Percentiles rank a stretch among this genome's conserved stretches.
Conservation (phyloP, 2,329 filamentous ascomycete species). For the Cercospora sesami region DNA sequence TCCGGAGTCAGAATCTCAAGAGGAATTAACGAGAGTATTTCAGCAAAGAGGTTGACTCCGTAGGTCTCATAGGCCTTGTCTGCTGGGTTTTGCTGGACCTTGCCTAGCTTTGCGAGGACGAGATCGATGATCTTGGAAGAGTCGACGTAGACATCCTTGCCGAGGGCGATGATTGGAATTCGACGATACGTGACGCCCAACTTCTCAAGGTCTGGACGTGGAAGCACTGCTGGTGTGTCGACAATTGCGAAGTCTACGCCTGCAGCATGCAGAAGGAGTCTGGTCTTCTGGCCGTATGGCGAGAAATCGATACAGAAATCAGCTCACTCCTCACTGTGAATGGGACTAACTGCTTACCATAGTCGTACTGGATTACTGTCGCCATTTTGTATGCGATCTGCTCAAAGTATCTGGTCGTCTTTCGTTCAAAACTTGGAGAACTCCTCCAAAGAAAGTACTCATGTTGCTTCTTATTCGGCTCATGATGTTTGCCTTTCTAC, state of each 20-base stretch:
- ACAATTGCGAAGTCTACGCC: constrained; percentile 30
- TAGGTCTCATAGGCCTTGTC: constrained; percentile 36
- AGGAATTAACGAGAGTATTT: constrained; percentile 30
- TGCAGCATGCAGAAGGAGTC: constrained; percentile 29
- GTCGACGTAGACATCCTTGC: constrained; percentile 38
- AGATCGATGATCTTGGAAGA: constrained; percentile 30
- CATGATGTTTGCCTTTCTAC: constrained; percentile 2
- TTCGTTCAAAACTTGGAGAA: neutral
- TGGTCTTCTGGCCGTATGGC: constrained; percentile 36
- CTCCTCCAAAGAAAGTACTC: neutral
- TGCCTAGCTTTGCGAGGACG: constrained; percentile 20
- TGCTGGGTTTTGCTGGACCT: constrained; percentile 25
- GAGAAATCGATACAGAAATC: constrained; percentile 28
- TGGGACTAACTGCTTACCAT: constrained; percentile 22
- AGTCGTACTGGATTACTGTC: constrained; percentile 35
- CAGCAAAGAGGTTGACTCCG: constrained; percentile 31
- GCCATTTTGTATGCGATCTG: neutral
- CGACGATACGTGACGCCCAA: constrained; percentile 38
- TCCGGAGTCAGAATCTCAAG: constrained; percentile 24
- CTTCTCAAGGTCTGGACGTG: constrained; percentile 35
- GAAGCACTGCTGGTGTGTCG: constrained; percentile 34
- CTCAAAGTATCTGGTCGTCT: neutral
- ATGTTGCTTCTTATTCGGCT: constrained; percentile 1
- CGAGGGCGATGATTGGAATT: constrained; percentile 37
- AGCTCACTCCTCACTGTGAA: neutral